Evolutionary conservation across 805 yeast species (phyloP), one percentile per base, ranked within the genome.

Genomic region (Ogataea paradorogensis): DNA sequence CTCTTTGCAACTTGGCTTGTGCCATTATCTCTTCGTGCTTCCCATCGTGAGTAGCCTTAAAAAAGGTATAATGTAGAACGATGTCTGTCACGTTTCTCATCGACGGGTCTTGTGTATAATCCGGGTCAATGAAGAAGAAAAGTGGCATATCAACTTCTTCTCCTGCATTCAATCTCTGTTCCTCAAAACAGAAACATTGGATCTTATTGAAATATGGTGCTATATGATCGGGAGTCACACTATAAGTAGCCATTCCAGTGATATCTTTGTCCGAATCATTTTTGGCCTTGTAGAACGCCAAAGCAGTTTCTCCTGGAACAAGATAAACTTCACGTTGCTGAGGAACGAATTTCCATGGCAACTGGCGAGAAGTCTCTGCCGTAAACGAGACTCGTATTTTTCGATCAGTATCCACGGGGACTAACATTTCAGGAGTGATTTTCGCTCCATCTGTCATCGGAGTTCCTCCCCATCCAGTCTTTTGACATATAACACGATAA

Each of bases 101-200:
- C 24, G 79, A 73, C 5, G 99, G 97, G 59, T 90, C 98, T 43
- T 81, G 79, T 31, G 93, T 93, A 63, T 84, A 91, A 51, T 90
- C 98, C 0, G 98, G 98, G 59, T 90, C 98, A 31, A 90, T 86
- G 63, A 90, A 90, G 74, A 90, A 93, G 67, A 93, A 93, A 7
- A 93, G 87, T 0, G 99, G 99, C 99, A 93, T 93, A 59, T 93
- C 99, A 13, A 93, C 95, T 59, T 93, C 97, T 65, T 93, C 99
- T 7, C 97, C 97, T 2, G 97, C 96, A 40, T 80, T 74, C 48
- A 93, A 70, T 62, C 86, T 77, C 63, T 93, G 99, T 61, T 93
- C 99, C 67, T 93, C 99, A 58, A 93, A 93, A 59, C 99, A 93
- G 67, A 93, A 93, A 63, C 99, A 93, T 63, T 93, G 99, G 56